Base-by-base conservation (phyloP, 768 basidiomycete species). In the Sporobolomyces phaffii region DNA sequence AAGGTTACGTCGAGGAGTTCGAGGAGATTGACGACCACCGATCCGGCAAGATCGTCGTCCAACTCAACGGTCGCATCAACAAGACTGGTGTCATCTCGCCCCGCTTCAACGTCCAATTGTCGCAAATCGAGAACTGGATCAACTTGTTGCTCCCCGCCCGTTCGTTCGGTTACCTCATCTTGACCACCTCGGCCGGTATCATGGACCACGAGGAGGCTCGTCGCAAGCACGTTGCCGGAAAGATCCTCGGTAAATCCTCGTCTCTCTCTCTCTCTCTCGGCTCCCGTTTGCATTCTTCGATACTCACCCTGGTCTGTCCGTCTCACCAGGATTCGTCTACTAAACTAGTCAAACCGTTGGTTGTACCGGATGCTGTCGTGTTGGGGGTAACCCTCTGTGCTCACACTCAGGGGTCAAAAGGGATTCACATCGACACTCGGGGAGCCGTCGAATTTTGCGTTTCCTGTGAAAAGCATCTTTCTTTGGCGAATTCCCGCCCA, bases 61-160 rank as follows among this genome's bases (percentile, higher is more conserved):
- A 99, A 81, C 86, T 99, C 64, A 99, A 96, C 77, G 96, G 96
- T 50, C 89, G 91, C 68, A 85, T 99, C 75, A 99, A 99, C 85
- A 99, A 99, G 83, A 88, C 87, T n/a, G 96, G 94, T 74, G 94
- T 99, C 77, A 97, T 97, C 81, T 97, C 93, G n/a, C 93, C 94
- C 48, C 89, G 96, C 60, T 98, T 90, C 85, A 97, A 98, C 81
- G 85, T 98, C 74, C 89, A 92, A 78, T 87, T 89, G 69, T 86
- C 80, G 75, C 87, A 93, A 77, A 96, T 97, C 76, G 90, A 94
- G 81, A 82, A 83, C 70, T 97, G 94, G 94, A 91, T 98, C 83
- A 92, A 92, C 84, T 83, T 91, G 82, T 81, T 99, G 65, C 85
- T 98, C 68, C 96, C 96, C 65, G 87, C 94, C 74, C 87, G 96